Evolutionary conservation across 148 eudicot species (phyloP).

Genomic region (Silene latifolia): DNA sequence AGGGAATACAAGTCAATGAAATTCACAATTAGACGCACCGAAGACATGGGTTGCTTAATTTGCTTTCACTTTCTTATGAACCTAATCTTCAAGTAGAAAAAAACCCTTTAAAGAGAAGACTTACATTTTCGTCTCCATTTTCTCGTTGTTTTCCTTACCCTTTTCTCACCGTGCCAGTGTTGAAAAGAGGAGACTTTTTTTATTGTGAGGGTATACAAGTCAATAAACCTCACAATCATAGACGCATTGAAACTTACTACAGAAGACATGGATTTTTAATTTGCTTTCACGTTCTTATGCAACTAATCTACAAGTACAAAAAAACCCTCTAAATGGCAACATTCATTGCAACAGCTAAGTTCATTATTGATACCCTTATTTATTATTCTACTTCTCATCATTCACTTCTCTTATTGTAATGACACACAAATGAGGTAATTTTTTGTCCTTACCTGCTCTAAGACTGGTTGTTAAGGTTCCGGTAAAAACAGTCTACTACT

Average conservation of each 20-base stretch:
- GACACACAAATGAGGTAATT: not conserved
- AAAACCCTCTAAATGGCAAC: not conserved
- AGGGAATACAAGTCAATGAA: not conserved
- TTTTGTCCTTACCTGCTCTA: not conserved
- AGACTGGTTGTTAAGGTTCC: slow-evolving; percentile 1
- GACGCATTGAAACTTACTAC: not conserved
- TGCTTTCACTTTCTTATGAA: not conserved
- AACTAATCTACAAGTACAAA: not conserved
- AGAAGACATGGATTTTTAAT: not conserved
- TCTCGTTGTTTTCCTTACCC: no score
- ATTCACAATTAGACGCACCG: not conserved
- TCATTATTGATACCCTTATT: not conserved
- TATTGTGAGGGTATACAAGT: no score
- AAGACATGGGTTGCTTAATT: not conserved
- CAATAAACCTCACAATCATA: not conserved
- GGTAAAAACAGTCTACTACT: not conserved
- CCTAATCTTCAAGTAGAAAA: not conserved
- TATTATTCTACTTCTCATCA: not conserved
- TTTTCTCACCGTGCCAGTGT: no score
- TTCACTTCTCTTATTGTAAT: not conserved
- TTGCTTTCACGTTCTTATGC: not conserved
- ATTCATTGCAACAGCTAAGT: not conserved
- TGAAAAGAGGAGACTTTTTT: no score
- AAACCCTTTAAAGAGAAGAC: not conserved
- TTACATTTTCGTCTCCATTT: no score